Conservation (phyloP, 495 filamentous ascomycete genomes). For the Penicillium longicatenatum region DNA sequence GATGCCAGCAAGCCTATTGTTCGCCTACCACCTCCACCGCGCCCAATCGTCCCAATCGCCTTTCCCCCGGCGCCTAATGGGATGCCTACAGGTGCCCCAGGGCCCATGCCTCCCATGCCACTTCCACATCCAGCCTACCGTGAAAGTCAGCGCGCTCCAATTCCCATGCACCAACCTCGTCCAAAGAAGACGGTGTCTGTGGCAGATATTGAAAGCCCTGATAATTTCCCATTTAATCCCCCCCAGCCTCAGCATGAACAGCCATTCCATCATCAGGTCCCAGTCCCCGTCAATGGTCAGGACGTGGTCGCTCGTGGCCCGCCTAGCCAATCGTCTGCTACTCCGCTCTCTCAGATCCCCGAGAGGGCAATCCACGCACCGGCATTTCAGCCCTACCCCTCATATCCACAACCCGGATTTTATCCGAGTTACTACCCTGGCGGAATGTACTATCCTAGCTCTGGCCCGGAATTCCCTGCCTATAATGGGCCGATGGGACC, state of each 20-base stretch:
- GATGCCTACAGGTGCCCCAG: conserved; percentile 21
- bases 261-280: conserved; percentile 91
- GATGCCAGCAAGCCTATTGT: conserved; percentile 78
- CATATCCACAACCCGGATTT: conserved; percentile 57
- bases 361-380: conserved; percentile 92
- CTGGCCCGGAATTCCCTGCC: conserved; percentile 38
- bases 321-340: conserved; percentile 79
- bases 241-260: conserved; percentile 75
- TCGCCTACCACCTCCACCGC: conserved; percentile 71
- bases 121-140: conserved; percentile 70
- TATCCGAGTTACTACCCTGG: conserved; percentile 62
- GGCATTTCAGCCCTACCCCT: conserved; percentile 81
- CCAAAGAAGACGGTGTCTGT: conserved; percentile 95
- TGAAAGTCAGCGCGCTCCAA: conserved; percentile 71
- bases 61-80: conserved; percentile 24
- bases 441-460: conserved; percentile 54
- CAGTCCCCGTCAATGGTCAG: conserved; percentile 60
- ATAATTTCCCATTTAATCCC: conserved; percentile 65
- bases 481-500: conserved; percentile 52
- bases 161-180: conserved; percentile 94
- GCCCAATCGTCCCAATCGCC: conserved; percentile 35
- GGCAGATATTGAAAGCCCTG: conserved; percentile 89
- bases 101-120: conserved; percentile 36
- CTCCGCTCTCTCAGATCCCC: conserved; percentile 90
- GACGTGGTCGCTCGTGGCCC: conserved; percentile 63